phyloP scores from a whole-genome alignment of 805 yeast genomes.

The Candida maris region DNA sequence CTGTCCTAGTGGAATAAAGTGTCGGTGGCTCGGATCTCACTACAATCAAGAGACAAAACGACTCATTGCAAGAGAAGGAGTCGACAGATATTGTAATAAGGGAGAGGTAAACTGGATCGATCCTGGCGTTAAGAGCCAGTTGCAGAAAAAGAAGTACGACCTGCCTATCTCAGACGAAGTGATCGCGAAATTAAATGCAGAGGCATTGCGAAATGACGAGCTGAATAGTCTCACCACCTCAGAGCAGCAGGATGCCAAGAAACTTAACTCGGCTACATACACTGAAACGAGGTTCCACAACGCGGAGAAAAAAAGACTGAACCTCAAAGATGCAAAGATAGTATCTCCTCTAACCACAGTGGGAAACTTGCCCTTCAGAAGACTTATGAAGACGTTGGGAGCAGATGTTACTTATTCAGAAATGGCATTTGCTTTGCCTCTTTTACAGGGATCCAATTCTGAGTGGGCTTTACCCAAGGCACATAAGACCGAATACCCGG shows the following conservation, averaged over 20 bases:
- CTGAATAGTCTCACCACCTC: slow-evolving; percentile 33
- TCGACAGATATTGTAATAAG: slow-evolving; percentile 21
- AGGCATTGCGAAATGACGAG: slow-evolving; percentile 40
- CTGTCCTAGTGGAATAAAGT: slow-evolving; percentile 90
- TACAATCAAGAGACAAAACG: slow-evolving; percentile 42
- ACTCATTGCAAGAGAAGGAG: slow-evolving; percentile 44
- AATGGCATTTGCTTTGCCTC: slow-evolving; percentile 87
- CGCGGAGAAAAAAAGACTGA: slow-evolving; percentile 74
- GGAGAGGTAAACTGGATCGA: slow-evolving; percentile 64
- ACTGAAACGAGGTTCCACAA: slow-evolving; percentile 74
- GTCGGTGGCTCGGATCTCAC: slow-evolving; percentile 86
- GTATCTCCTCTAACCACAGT: slow-evolving; percentile 96
- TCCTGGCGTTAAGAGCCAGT: slow-evolving; percentile 39
- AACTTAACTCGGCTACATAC: slow-evolving; percentile 46
- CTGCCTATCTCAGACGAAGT: slow-evolving; percentile 56
- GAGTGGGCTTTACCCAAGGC: slow-evolving; percentile 98
- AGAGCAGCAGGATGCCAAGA: slow-evolving; percentile 25
- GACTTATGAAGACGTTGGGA: slow-evolving; percentile 85
- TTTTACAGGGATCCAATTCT: slow-evolving; percentile 83
- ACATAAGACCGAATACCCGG: slow-evolving; percentile 75
- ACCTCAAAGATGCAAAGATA: slow-evolving; percentile 72
- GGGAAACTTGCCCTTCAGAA: slow-evolving; percentile 92
- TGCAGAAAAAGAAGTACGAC: slow-evolving; percentile 61
- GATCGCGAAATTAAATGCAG: slow-evolving; percentile 61
- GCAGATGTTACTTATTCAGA: slow-evolving; percentile 93